Evolutionary conservation across 2,329 filamentous ascomycete genomes (phyloP), one percentile per base, ranked within the genome.

Genomic region (Colletotrichum eremochloae): DNA sequence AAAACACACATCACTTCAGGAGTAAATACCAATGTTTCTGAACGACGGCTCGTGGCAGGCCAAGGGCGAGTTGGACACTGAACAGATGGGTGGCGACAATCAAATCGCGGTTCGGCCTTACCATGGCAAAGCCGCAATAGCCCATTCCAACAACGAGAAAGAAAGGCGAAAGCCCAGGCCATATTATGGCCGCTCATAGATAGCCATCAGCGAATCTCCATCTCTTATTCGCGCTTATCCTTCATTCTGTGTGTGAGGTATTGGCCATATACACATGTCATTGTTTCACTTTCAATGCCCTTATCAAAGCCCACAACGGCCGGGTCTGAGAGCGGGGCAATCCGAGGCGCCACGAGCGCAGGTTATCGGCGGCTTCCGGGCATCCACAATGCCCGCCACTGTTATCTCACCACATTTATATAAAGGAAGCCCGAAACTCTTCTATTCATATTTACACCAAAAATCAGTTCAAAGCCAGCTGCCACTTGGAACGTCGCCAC

Each of bases 341-440:
- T 29, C 44, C 63, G 68, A 66, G 31, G 36, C 71, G 62, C 67
- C 58, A 53, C 50, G 53, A 33, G 29, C 46, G 61, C 44, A 58
- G 71, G 62, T 12, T 31, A 18, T 73, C 71, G 71, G 71, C 71
- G 71, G 62, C 50, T 63, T 73, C 71, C 71, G 71, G 29, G 46
- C 56, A 6, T 52, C 66, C 56, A 67, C 71, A 57, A 36, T 24
- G 50, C 20, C 50, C 44, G 18, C 50, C 58, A 63, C 61, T 40
- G 2, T 40, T 4, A 8, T 9, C 20, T 5, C 11, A 36, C 15
- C 29, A 36, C n/a, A 48, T 40, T 53, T 63, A 63, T 48, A 48
- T 3, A 5, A 62, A 58, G 36, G 20, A 40, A 36, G 24, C 12
- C 8, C 33, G 15, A 12, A 24, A 3, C 1, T 29, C 53, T 5